Percentiles rank a stretch among this genome's conserved stretches.
These are phyloP conservation scores for Haematococcus sp. DNA, from an alignment of 139 green algal genomes.

Conservation along the genomic window DNA sequence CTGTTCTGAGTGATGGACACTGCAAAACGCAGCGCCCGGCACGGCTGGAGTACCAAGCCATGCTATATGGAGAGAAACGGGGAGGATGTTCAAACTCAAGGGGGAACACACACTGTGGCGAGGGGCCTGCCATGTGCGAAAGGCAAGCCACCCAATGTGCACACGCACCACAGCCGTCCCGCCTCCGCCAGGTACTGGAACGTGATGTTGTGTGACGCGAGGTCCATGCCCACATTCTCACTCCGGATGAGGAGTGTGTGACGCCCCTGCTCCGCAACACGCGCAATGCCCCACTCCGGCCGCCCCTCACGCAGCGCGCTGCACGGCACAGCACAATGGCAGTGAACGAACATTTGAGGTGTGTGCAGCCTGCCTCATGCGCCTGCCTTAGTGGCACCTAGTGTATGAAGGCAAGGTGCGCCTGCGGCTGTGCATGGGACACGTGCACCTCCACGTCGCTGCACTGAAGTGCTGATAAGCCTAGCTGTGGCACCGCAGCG, in stretches of 20 bases:
- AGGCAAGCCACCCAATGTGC: no score
- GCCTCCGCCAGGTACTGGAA: conserved; percentile 45
- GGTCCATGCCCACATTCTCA: conserved; percentile 79
- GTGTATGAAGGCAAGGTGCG: no score
- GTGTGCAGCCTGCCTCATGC: neutral
- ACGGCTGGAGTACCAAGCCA: no score
- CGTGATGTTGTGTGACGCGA: conserved; percentile 71
- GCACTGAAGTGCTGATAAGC: neutral
- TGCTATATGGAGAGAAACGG: no score
- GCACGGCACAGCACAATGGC: neutral
- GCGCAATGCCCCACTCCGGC: neutral
- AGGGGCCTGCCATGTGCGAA: no score
- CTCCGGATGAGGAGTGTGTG: conserved; percentile 50
- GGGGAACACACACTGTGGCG: no score
- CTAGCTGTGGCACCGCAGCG: no score
- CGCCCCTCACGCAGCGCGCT: neutral
- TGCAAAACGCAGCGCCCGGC: no score
- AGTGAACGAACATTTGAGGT: neutral
- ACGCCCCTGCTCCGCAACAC: neutral
- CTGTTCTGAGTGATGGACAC: neutral
- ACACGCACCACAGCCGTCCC: conserved; percentile 8
- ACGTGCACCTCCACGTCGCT: no score
- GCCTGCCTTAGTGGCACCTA: no score
- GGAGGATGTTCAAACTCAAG: no score
- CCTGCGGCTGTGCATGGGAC: no score